These are phyloP conservation scores for Ophiostoma angusticollis DNA, from an alignment of 2,329 filamentous ascomycete genomes.

Conservation along the genomic window DNA sequence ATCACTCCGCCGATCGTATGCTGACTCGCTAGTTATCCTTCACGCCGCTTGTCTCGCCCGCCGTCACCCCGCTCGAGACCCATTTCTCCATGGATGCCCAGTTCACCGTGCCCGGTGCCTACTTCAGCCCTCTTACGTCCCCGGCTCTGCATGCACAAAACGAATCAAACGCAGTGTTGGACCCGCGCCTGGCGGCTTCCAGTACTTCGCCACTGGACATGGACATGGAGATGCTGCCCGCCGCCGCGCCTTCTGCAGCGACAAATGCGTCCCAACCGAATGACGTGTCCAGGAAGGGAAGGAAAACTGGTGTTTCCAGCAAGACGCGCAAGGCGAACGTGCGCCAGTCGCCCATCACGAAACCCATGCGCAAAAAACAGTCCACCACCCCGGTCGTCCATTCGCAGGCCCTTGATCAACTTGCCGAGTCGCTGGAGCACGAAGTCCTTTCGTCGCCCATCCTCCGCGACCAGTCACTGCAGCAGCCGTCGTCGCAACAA, in stretches of 20 bases:
- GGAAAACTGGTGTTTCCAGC: conserved; percentile 37
- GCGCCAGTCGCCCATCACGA: conserved; percentile 61
- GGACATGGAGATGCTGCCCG: conserved; percentile 34
- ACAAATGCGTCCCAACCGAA: neutral
- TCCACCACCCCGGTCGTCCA: conserved; percentile 42
- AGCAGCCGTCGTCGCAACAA: conserved; percentile 25
- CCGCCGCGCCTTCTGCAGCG: conserved; percentile 9
- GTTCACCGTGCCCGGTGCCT: conserved; percentile 55
- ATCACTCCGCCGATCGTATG: neutral
- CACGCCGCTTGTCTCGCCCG: conserved; percentile 72
- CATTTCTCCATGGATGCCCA: conserved; percentile 48
- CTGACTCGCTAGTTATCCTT: conserved; percentile 49
- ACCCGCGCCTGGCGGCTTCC: conserved; percentile 30
- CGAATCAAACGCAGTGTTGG: conserved; percentile 33
- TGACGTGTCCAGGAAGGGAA: conserved; percentile 38
- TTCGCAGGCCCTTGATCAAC: conserved; percentile 40
- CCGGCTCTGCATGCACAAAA: conserved; percentile 65
- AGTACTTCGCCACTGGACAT: conserved; percentile 41
- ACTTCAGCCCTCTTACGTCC: conserved; percentile 74
- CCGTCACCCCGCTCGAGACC: conserved; percentile 65
- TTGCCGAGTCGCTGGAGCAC: conserved; percentile 32
- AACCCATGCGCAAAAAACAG: conserved; percentile 46
- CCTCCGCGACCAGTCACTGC: conserved; percentile 23
- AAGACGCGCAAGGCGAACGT: conserved; percentile 42
- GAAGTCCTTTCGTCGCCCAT: conserved; percentile 14